A percentile compares a stretch with the other conserved stretches of the same genome.
Conservation (phyloP, 2,329 filamentous ascomycete species). For the Fusarium sp. region DNA sequence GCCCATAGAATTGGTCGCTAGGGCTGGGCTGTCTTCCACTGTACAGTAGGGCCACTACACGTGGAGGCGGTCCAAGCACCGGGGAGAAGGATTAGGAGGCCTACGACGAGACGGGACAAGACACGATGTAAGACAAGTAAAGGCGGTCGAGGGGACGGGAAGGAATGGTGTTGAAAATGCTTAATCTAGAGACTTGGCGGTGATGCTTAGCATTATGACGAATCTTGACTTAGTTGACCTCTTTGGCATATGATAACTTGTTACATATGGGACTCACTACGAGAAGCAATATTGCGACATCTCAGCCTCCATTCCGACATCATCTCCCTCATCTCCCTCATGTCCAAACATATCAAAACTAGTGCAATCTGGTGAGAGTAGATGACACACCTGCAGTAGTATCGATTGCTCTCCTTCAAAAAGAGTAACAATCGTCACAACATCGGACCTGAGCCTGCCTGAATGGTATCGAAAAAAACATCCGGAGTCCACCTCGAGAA, state of each 20-base stretch:
- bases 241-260: no score
- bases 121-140: neutral
- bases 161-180: neutral
- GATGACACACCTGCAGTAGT: neutral
- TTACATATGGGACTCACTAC: no score
- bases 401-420: neutral
- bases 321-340: neutral
- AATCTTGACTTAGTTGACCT: neutral
- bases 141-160: neutral
- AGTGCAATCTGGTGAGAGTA: neutral
- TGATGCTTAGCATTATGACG: neutral
- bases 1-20: neutral
- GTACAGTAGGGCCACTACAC: neutral
- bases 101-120: neutral
- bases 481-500: neutral
- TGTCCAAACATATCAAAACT: neutral
- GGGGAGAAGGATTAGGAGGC: neutral
- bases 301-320: neutral
- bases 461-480: neutral
- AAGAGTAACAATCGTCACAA: neutral
- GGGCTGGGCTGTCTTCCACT: neutral
- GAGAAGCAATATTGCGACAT: no score
- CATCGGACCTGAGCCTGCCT: neutral
- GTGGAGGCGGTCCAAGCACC: conserved; percentile 1
- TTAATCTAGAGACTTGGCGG: neutral